Evolutionary conservation across 495 filamentous ascomycete genomes (phyloP).

Genomic region (Bathelium albidoporum): DNA sequence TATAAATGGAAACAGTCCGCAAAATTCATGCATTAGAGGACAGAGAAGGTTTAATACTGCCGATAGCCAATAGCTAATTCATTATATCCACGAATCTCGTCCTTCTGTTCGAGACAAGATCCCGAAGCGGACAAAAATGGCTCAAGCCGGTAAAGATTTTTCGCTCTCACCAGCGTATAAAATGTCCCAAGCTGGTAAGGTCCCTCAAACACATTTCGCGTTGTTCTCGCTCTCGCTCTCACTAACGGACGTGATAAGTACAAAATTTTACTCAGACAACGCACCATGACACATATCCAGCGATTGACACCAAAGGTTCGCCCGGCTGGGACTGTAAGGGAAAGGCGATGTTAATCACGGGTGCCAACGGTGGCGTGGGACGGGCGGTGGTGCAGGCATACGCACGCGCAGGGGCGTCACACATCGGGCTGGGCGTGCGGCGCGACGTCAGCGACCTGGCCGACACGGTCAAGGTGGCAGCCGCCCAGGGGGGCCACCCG

Average conservation of each 20-base stretch:
- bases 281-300: neutral
- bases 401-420: constrained; percentile 1
- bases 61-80: neutral
- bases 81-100: neutral
- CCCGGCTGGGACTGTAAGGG: neutral
- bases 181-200: neutral
- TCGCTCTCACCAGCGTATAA: neutral
- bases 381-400: constrained; percentile 5
- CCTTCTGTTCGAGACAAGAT: neutral
- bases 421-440: constrained; percentile 2
- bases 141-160: neutral
- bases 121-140: neutral
- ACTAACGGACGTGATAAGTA: neutral
- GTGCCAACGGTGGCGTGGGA: constrained; percentile 4
- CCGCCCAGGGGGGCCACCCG: neutral
- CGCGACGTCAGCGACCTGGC: neutral
- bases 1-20: neutral
- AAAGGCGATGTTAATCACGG: constrained; percentile 3
- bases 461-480: neutral
- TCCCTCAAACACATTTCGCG: neutral
- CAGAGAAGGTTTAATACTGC: neutral
- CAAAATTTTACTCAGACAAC: neutral
- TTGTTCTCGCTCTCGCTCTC: neutral
- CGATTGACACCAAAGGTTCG: neutral
- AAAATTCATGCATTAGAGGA: neutral